These are phyloP conservation scores for Aureobasidium sp. DNA, from an alignment of 2,329 filamentous ascomycete species.

Conservation along the genomic window DNA sequence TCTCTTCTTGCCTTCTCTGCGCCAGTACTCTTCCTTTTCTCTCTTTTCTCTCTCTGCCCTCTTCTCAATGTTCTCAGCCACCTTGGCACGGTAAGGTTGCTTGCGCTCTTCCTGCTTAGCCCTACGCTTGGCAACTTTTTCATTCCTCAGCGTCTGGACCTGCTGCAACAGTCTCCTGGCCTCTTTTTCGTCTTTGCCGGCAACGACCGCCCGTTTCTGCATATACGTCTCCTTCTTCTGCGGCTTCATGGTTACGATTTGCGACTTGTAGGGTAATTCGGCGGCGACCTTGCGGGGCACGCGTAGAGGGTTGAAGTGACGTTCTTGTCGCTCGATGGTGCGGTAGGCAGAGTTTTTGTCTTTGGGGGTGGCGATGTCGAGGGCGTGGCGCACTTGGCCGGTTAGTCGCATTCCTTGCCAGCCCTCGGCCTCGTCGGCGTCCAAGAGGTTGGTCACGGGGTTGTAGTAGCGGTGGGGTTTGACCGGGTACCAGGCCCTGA, in stretches of 20 bases:
- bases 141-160: conserved; percentile 81
- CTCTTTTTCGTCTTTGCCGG: conserved; percentile 75
- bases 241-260: conserved; percentile 74
- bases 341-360: conserved; percentile 83
- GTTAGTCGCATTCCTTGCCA: conserved; percentile 95
- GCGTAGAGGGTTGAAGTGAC: conserved; percentile 54
- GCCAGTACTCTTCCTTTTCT: conserved; percentile 90
- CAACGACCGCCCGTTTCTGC: conserved; percentile 89
- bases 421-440: conserved; percentile 36
- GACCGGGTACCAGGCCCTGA: conserved; percentile 94
- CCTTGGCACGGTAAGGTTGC: conserved; percentile 71
- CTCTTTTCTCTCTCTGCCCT: conserved; percentile 79
- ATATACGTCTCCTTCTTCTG: conserved; percentile 80
- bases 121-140: conserved; percentile 76
- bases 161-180: conserved; percentile 87
- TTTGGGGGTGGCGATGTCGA: conserved; percentile 68
- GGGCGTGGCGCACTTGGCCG: conserved; percentile 75
- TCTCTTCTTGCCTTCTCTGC: conserved; percentile 77
- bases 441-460: conserved; percentile 85
- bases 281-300: conserved; percentile 76
- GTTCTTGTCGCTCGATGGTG: conserved; percentile 45
- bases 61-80: conserved; percentile 77
- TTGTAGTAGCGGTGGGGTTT: conserved; percentile 96
- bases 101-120: conserved; percentile 85
- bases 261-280: conserved; percentile 83